Conservation (phyloP, 129 eudicot species). For the Chrysanthemum seticuspe region DNA sequence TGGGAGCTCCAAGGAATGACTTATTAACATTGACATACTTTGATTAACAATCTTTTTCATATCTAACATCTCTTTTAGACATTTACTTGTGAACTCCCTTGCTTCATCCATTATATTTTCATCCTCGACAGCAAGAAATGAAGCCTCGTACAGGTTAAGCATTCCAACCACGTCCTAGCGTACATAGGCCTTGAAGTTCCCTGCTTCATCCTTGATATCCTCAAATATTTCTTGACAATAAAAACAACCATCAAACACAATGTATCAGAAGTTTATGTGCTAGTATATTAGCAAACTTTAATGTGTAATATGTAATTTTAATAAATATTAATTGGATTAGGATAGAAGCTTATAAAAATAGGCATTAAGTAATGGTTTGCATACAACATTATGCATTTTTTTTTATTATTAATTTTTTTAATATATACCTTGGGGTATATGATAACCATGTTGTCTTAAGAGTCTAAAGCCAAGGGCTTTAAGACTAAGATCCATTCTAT, state of each 20-base stretch:
- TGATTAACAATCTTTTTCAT: slow-evolving; percentile 4
- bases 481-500: slow-evolving; percentile 22
- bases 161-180: slow-evolving; percentile 31
- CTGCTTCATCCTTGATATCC: slow-evolving; percentile 35
- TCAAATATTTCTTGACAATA: slow-evolving; percentile 36
- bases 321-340: too few species aligned
- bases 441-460: slow-evolving; percentile 43
- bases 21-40: slow-evolving; percentile 18
- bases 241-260: background rate
- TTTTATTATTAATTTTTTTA: too few species aligned
- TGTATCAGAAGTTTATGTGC: background rate
- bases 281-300: too few species aligned
- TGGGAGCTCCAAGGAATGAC: slow-evolving; percentile 54
- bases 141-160: slow-evolving; percentile 52
- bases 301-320: too few species aligned
- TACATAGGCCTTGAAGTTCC: slow-evolving; percentile 25
- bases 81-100: slow-evolving; percentile 22
- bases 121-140: slow-evolving; percentile 30
- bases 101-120: slow-evolving; percentile 38
- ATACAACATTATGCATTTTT: too few species aligned
- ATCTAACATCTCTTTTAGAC: slow-evolving; percentile 21
- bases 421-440: slow-evolving; percentile 43
- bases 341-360: too few species aligned
- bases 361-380: too few species aligned
- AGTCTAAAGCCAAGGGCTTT: slow-evolving; percentile 49